These are phyloP conservation scores for Hypoxylon sp. DNA, from an alignment of 2,329 filamentous ascomycete genomes.

Conservation along the genomic window DNA sequence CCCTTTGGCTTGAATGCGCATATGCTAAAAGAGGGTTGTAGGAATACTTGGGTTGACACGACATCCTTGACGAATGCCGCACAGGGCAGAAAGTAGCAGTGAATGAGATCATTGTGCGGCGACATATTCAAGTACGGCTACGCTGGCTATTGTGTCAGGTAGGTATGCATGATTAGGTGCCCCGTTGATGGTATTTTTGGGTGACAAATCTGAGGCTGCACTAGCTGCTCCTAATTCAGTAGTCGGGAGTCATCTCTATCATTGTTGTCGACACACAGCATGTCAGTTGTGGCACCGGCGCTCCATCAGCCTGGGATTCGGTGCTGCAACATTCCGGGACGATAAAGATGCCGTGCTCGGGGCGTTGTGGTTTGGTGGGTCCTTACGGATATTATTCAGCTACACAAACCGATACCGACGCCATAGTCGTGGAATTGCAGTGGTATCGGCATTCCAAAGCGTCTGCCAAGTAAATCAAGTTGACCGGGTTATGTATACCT, in stretches of 20 bases:
- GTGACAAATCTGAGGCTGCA: background rate
- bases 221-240: slow-evolving; percentile 11
- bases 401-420: slow-evolving; percentile 35
- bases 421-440: slow-evolving; percentile 33
- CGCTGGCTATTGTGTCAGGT: slow-evolving; percentile 7
- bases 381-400: slow-evolving; percentile 40
- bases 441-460: slow-evolving; percentile 2
- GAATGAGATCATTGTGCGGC: background rate
- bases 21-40: background rate
- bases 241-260: slow-evolving; percentile 23
- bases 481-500: slow-evolving; percentile 6
- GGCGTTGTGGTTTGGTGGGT: slow-evolving; percentile 37
- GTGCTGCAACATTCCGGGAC: slow-evolving; percentile 41
- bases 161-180: background rate
- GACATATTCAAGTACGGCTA: background rate
- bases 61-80: slow-evolving; percentile 1
- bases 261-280: slow-evolving; percentile 34
- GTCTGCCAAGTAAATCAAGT: background rate
- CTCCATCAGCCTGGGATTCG: slow-evolving; percentile 41
- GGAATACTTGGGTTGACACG: background rate
- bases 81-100: background rate
- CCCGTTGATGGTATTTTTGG: background rate
- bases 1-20: background rate
- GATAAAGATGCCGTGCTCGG: slow-evolving; percentile 39
- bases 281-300: slow-evolving; percentile 37